Evolutionary conservation across 345 rosid genomes (phyloP).

Genomic region (Clausena lansium): DNA sequence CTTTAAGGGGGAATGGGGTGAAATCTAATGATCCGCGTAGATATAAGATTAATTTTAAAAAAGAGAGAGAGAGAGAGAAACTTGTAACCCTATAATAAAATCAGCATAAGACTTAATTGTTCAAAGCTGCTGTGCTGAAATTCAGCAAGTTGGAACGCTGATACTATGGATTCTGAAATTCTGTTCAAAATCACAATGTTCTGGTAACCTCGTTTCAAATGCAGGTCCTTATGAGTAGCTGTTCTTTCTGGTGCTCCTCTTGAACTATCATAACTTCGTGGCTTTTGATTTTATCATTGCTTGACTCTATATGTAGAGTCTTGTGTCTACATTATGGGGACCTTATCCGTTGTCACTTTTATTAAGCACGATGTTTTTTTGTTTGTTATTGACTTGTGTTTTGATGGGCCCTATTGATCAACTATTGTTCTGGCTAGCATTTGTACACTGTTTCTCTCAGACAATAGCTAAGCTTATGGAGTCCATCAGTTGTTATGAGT

Average conservation of each 20-base stretch:
- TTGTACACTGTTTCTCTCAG: not conserved
- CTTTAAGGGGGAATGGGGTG: no score
- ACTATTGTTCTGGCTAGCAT: not conserved
- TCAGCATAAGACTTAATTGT: not conserved
- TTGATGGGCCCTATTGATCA: not conserved
- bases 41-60: no score
- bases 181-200: not conserved
- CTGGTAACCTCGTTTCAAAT: not conserved
- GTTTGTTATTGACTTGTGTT: not conserved
- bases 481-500: not conserved
- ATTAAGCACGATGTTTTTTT: not conserved
- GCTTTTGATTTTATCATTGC: not conserved
- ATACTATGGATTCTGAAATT: not conserved
- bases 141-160: not conserved
- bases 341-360: not conserved
- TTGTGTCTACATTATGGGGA: not conserved
- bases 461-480: not conserved
- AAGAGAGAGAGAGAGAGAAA: no score
- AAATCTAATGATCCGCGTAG: no score
- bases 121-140: not conserved
- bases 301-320: not conserved
- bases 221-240: not conserved
- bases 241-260: not conserved
- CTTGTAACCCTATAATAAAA: not conserved
- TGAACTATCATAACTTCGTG: not conserved